phyloP scores from a whole-genome alignment of 352 stramenopile species.

The Globisporangium middletonii region DNA sequence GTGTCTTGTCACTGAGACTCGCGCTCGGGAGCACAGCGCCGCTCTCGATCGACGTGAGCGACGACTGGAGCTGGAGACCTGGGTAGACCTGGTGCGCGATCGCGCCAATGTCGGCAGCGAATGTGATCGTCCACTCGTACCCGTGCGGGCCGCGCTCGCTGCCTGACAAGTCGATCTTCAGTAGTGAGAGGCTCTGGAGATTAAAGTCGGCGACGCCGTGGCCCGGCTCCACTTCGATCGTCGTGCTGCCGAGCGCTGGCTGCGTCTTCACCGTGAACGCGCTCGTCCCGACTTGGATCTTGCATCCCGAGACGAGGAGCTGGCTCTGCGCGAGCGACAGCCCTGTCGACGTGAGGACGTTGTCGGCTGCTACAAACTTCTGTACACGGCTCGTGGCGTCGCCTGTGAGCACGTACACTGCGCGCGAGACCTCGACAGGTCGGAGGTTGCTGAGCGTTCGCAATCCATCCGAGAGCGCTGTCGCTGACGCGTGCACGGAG shows the following conservation, averaged over 20 bases:
- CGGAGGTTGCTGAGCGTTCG: slow-evolving; percentile 40
- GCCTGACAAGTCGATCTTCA: slow-evolving; percentile 39
- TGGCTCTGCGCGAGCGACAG: slow-evolving; percentile 28
- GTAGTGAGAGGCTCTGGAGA: slow-evolving; percentile 15
- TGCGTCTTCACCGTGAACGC: slow-evolving; percentile 39
- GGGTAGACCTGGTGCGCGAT: slow-evolving; percentile 30
- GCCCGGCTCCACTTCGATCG: slow-evolving; percentile 38
- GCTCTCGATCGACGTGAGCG: slow-evolving; percentile 36
- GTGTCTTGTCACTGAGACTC: slow-evolving; percentile 21
- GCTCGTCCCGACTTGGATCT: slow-evolving; percentile 24
- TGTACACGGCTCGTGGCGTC: slow-evolving; percentile 26
- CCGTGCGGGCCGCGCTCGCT: slow-evolving; percentile 33
- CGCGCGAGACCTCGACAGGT: slow-evolving; percentile 39
- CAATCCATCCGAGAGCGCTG: slow-evolving; percentile 25
- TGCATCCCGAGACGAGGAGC: slow-evolving; percentile 28
- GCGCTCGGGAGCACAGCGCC: slow-evolving; percentile 15
- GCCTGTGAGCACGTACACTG: slow-evolving; percentile 41
- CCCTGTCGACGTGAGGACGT: slow-evolving; percentile 33
- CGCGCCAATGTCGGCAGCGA: slow-evolving; percentile 35
- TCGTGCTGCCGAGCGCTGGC: slow-evolving; percentile 24
- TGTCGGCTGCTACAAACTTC: slow-evolving; percentile 25
- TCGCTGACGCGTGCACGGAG: slow-evolving; percentile 40
- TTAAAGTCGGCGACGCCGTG: slow-evolving; percentile 25
- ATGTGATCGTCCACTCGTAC: slow-evolving; percentile 69
- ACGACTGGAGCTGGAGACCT: slow-evolving; percentile 46